phyloP scores from a whole-genome alignment of 2,329 filamentous ascomycete species.

The Beauveria sp. region DNA sequence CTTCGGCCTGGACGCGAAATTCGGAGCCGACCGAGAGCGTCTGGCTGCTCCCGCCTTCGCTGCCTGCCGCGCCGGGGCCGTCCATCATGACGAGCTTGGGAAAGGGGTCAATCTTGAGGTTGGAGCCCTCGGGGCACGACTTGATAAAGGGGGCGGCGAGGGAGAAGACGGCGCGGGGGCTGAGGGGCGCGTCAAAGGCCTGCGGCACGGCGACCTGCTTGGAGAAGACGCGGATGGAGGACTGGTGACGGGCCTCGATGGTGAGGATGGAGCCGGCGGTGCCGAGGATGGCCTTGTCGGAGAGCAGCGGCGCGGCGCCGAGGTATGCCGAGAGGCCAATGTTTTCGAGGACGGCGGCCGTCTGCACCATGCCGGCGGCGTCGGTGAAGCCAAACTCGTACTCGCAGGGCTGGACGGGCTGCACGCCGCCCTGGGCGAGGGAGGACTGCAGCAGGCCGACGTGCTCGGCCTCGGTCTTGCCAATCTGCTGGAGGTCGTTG shows the following conservation, averaged over 20 bases:
- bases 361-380: conserved; percentile 45
- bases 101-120: conserved; percentile 57
- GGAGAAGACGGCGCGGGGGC: conserved; percentile 53
- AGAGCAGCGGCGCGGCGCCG: conserved; percentile 53
- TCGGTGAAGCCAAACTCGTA: conserved; percentile 54
- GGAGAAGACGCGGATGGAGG: conserved; percentile 47
- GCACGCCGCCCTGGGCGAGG: conserved; percentile 27
- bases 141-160: conserved; percentile 57
- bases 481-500: conserved; percentile 43
- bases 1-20: conserved; percentile 19
- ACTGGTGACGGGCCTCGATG: conserved; percentile 56
- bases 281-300: conserved; percentile 48
- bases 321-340: conserved; percentile 57
- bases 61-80: conserved; percentile 11
- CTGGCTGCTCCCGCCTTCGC: conserved; percentile 21
- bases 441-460: conserved; percentile 42
- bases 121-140: conserved; percentile 43
- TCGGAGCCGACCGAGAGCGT: conserved; percentile 29
- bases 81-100: conserved; percentile 34
- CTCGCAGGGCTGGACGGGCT: conserved; percentile 44
- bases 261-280: conserved; percentile 56
- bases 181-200: conserved; percentile 52
- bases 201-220: conserved; percentile 47
- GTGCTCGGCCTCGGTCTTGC: conserved; percentile 46
- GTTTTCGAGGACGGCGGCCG: conserved; percentile 56